Evolutionary conservation across 495 filamentous ascomycete species (phyloP).

Genomic region (Letharia columbiana): DNA sequence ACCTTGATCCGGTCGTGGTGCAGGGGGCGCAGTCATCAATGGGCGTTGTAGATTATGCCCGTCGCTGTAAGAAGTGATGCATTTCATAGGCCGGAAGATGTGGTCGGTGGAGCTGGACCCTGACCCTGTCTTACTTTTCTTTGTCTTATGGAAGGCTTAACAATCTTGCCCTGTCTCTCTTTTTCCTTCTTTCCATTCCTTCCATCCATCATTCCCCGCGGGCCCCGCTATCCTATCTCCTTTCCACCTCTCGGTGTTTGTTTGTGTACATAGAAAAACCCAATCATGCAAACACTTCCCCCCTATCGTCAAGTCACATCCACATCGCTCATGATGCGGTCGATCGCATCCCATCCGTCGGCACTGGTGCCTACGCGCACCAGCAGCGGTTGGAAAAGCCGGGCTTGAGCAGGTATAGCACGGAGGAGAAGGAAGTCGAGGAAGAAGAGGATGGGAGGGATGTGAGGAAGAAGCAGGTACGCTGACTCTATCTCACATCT

Average conservation of each 20-base stretch:
- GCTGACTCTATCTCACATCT: neutral
- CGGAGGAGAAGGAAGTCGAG: constrained; percentile 13
- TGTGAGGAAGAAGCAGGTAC: constrained; percentile 24
- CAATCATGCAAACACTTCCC: constrained; percentile 6
- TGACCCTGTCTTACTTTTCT: neutral
- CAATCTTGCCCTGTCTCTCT: neutral
- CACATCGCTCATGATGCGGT: constrained; percentile 6
- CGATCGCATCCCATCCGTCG: neutral
- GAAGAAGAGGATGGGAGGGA: constrained; percentile 31
- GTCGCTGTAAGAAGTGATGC: too few species aligned
- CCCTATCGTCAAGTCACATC: neutral
- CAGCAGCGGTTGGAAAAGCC: neutral
- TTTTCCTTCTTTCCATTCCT: neutral
- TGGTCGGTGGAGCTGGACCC: neutral
- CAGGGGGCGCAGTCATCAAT: too few species aligned
- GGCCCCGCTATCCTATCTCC: neutral
- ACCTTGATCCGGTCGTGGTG: too few species aligned
- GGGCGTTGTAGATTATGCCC: too few species aligned
- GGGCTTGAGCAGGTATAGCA: neutral
- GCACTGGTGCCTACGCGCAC: neutral
- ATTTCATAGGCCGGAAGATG: too few species aligned
- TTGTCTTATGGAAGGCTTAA: too few species aligned
- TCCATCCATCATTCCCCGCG: neutral
- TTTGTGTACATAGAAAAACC: neutral
- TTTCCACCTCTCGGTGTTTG: neutral